Conservation (phyloP, 2,329 filamentous ascomycete genomes). For the Aspergillus aculeatinus region DNA sequence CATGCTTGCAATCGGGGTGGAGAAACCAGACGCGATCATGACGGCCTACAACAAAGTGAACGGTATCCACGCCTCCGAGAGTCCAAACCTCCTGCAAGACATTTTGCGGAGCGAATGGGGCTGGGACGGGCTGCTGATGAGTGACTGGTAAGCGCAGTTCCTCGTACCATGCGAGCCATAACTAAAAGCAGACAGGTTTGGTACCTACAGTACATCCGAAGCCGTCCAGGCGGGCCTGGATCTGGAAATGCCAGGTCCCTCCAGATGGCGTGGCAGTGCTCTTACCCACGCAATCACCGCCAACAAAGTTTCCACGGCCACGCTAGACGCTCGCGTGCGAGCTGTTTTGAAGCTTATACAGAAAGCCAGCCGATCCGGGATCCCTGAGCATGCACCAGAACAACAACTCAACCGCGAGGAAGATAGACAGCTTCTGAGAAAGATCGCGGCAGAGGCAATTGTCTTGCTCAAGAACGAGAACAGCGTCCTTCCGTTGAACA, state of each 20-base stretch:
- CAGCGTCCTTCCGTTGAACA: slow-evolving; percentile 56
- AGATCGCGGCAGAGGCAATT: slow-evolving; percentile 64
- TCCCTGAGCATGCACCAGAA: slow-evolving; percentile 56
- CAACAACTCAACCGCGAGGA: slow-evolving; percentile 56
- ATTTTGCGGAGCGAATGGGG: slow-evolving; percentile 47
- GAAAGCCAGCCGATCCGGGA: slow-evolving; percentile 51
- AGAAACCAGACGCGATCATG: slow-evolving; percentile 58
- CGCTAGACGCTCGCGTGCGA: slow-evolving; percentile 56
- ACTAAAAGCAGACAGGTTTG: slow-evolving; percentile 30
- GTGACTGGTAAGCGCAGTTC: slow-evolving; percentile 39
- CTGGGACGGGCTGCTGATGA: slow-evolving; percentile 47
- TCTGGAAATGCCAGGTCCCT: slow-evolving; percentile 46
- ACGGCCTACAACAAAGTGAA: slow-evolving; percentile 60
- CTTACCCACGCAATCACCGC: slow-evolving; percentile 45
- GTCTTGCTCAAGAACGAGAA: slow-evolving; percentile 71
- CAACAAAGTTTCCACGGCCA: slow-evolving; percentile 53
- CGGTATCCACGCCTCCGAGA: slow-evolving; percentile 47
- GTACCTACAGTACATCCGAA: slow-evolving; percentile 42
- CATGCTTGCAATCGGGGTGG: slow-evolving; percentile 58
- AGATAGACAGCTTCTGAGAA: slow-evolving; percentile 61
- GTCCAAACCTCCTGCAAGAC: slow-evolving; percentile 37
- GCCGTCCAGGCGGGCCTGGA: slow-evolving; percentile 44
- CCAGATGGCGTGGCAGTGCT: slow-evolving; percentile 35
- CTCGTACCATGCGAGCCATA: neutral
- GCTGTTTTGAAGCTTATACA: slow-evolving; percentile 58